Conservation (phyloP, 23 red algal species). For the Gracilariopsis chorda region DNA sequence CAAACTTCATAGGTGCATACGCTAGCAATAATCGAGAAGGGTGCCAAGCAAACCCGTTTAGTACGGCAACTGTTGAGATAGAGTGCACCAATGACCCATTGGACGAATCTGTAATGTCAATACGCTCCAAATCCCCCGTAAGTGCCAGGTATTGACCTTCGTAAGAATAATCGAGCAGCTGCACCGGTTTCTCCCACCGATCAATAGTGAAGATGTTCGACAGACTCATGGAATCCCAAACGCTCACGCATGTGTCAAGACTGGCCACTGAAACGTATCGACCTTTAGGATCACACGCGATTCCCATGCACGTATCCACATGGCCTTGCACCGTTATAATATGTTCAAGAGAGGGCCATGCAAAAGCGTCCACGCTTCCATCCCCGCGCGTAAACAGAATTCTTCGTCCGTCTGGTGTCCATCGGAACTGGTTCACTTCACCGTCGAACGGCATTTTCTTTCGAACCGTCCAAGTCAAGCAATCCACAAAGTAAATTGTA, state of each 20-base stretch:
- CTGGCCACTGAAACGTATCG: slow-evolving; percentile 40
- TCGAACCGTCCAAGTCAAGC: slow-evolving; percentile 22
- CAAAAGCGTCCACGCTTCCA: slow-evolving; percentile 33
- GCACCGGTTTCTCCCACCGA: slow-evolving; percentile 42
- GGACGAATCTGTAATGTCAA: slow-evolving; percentile 42
- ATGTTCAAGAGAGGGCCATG: slow-evolving; percentile 43
- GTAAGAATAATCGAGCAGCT: slow-evolving; percentile 32
- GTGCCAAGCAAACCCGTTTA: slow-evolving; percentile 49
- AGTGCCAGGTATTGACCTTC: slow-evolving; percentile 48
- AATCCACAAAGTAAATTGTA: slow-evolving; percentile 41
- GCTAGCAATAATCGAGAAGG: slow-evolving; percentile 36
- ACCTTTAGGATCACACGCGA: slow-evolving; percentile 60
- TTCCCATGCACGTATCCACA: slow-evolving; percentile 10
- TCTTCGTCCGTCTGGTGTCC: slow-evolving; percentile 21
- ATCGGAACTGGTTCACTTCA: slow-evolving; percentile 54
- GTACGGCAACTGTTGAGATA: slow-evolving; percentile 5
- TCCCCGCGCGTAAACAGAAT: slow-evolving; percentile 37
- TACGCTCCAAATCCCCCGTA: slow-evolving; percentile 27
- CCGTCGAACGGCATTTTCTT: slow-evolving; percentile 41
- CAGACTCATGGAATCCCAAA: slow-evolving; percentile 58
- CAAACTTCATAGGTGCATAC: slow-evolving; percentile 32
- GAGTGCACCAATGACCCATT: neutral
- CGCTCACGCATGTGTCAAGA: slow-evolving; percentile 47
- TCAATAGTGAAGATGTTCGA: slow-evolving; percentile 62
- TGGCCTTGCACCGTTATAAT: slow-evolving; percentile 43